These are phyloP conservation scores for Cyclostephanos tholiformis DNA, from an alignment of 108 stramenopile species.

Conservation along the genomic window DNA sequence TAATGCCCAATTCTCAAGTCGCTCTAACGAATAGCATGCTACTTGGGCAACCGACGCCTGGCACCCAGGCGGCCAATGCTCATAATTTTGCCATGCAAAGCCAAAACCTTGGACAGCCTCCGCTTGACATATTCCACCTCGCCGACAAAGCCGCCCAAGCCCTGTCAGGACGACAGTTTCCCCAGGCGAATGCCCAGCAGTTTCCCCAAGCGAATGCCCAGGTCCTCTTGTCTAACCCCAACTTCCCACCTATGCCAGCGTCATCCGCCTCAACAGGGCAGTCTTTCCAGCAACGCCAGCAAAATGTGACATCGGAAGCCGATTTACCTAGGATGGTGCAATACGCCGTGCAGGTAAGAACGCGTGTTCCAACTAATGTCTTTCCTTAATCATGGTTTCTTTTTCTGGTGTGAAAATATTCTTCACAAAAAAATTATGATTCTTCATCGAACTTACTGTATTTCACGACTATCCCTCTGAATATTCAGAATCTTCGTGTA, in stretches of 20 bases:
- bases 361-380: not conserved
- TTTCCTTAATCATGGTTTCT: too few species aligned
- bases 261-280: not conserved
- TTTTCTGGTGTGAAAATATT: too few species aligned
- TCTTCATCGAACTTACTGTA: too few species aligned
- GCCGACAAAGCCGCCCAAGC: slow-evolving; percentile 82
- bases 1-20: slow-evolving; percentile 11
- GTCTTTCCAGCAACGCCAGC: slow-evolving; percentile 24
- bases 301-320: slow-evolving; percentile 44
- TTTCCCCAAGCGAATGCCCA: slow-evolving; percentile 13
- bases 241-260: slow-evolving; percentile 27
- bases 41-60: slow-evolving; percentile 8
- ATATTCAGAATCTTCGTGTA: slow-evolving; percentile 61
- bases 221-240: slow-evolving; percentile 18
- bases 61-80: slow-evolving; percentile 5
- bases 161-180: slow-evolving; percentile 48
- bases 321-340: slow-evolving; percentile 68
- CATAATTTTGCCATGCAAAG: not conserved
- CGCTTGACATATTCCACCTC: slow-evolving; percentile 72
- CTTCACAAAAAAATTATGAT: too few species aligned
- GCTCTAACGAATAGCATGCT: slow-evolving; percentile 9
- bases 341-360: slow-evolving; percentile 66
- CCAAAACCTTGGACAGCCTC: slow-evolving; percentile 20
- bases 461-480: too few species aligned
- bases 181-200: too few species aligned